These are phyloP conservation scores for Chaetomiaceae sp. DNA, from an alignment of 2,329 filamentous ascomycete species.

Conservation along the genomic window DNA sequence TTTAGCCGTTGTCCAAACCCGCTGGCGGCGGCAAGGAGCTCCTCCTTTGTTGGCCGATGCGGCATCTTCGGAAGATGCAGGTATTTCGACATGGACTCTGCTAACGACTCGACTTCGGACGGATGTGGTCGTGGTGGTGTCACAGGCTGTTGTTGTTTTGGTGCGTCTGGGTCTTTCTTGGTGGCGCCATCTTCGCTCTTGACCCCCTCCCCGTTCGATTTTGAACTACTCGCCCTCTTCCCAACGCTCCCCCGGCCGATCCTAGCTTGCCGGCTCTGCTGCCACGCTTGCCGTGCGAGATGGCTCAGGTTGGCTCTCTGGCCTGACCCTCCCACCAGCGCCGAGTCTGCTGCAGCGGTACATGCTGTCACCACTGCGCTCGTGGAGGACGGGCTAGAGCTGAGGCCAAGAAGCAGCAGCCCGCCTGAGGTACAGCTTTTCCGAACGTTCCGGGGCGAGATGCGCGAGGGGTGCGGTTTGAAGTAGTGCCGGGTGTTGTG, in stretches of 20 bases:
- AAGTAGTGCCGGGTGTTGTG: conserved; percentile 25
- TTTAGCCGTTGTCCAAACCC: conserved; percentile 88
- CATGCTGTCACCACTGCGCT: conserved; percentile 36
- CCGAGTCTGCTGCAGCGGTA: conserved; percentile 34
- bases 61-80: conserved; percentile 60
- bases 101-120: conserved; percentile 35
- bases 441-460: conserved; percentile 36
- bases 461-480: conserved; percentile 27
- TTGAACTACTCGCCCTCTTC: conserved; percentile 29
- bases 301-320: conserved; percentile 31
- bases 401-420: conserved; percentile 44
- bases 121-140: conserved; percentile 6
- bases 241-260: conserved; percentile 21
- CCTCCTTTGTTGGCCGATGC: conserved; percentile 90
- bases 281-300: conserved; percentile 34
- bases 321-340: conserved; percentile 23
- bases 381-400: conserved; percentile 34
- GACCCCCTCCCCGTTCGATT: conserved; percentile 24
- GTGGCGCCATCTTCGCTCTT: conserved; percentile 10
- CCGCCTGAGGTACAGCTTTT: conserved; percentile 50
- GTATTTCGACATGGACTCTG: conserved; percentile 53
- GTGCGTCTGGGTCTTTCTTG: conserved; percentile 4
- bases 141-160: conserved; percentile 3
- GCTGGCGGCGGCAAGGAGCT: conserved; percentile 82
- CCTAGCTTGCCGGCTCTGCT: conserved; percentile 28